Evolutionary conservation across 1,284 basidiomycete genomes (phyloP), one percentile per base, ranked within the genome.

Genomic region (Ganoderma sinense): DNA sequence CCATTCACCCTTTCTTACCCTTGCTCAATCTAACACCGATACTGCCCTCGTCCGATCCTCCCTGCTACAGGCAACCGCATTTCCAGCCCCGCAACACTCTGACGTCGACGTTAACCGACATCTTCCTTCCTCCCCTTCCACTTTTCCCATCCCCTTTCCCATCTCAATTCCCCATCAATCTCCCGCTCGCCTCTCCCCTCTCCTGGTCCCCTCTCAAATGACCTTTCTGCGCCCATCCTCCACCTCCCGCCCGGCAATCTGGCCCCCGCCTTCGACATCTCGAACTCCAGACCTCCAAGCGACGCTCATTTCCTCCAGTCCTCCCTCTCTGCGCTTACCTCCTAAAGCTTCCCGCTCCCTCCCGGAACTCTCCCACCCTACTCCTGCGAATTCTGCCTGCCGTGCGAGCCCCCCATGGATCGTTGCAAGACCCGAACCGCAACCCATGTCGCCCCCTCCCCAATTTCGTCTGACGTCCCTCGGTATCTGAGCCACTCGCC

Each of bases 321-420:
- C 20, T 29, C 8, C 31, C 26, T 31, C 43, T 31, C 26, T 33
- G 43, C 62, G 61, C 56, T 36, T 58, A 48, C 62, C 64, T 36
- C 59, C 62, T 68, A 68, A 68, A 68, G 62, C 67, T 64, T 68
- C 64, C 67, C 67, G 67, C 67, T 31, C 36, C 59, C 56, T 23
- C 29, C 67, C 67, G 67, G 13, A 31, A 41, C 36, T 6, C n/a
- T 40, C 59, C 23, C 58, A 56, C 55, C 33, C 18, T 36, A 14
- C 23, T 36, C 39, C 53, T 33, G 29, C 53, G 53, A 56, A 56
- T 18, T 56, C 29, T 51, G 48, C 53, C 31, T 40, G 59, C 59
- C 23, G 39, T 39, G 39, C 58, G 58, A 60, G 29, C 58, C 36
- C 14, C 23, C 36, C 3, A 33, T 23, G 29, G 62, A 7, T 13